These are phyloP conservation scores for Petunia axillaris DNA, from an alignment of 257 asterid genomes.

Conservation along the genomic window DNA sequence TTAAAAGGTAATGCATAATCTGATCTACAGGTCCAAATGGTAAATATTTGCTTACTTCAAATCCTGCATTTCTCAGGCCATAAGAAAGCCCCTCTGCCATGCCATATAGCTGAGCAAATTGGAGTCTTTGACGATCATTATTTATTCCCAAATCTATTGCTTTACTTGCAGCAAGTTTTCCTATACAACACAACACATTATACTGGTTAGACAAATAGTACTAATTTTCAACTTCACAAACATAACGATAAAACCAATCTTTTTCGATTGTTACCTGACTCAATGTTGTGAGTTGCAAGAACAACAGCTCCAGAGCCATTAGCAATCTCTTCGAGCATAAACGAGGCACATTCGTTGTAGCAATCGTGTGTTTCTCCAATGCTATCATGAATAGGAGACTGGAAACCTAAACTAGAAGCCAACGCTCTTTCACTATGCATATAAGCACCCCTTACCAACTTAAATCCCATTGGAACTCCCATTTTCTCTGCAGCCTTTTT, in stretches of 20 bases:
- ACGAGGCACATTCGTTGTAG: slow-evolving; percentile 58
- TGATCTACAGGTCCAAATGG: slow-evolving; percentile 92
- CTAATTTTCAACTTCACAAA: neutral
- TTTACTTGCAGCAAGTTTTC: slow-evolving; percentile 66
- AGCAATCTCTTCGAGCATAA: slow-evolving; percentile 61
- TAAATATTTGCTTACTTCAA: slow-evolving; percentile 73
- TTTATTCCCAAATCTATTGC: slow-evolving; percentile 62
- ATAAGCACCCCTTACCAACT: slow-evolving; percentile 86
- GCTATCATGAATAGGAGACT: slow-evolving; percentile 63
- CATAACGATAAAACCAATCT: too few species aligned
- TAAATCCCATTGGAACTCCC: slow-evolving; percentile 69
- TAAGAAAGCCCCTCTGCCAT: slow-evolving; percentile 82
- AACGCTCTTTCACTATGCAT: slow-evolving; percentile 55
- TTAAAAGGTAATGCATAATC: slow-evolving; percentile 78
- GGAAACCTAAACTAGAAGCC: slow-evolving; percentile 46
- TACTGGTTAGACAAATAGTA: neutral
- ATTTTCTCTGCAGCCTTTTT: slow-evolving; percentile 59
- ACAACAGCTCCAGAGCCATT: slow-evolving; percentile 69
- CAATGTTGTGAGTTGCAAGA: slow-evolving; percentile 85
- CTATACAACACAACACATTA: slow-evolving; percentile 32
- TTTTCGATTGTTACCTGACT: slow-evolving; percentile 54
- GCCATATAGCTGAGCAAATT: slow-evolving; percentile 90
- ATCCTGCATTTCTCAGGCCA: slow-evolving; percentile 73
- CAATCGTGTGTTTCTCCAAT: slow-evolving; percentile 62
- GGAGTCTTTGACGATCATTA: slow-evolving; percentile 47